Evolutionary conservation across 2,329 filamentous ascomycete genomes (phyloP), one percentile per base, ranked within the genome.

Genomic region (Leptographium galeiforme): DNA sequence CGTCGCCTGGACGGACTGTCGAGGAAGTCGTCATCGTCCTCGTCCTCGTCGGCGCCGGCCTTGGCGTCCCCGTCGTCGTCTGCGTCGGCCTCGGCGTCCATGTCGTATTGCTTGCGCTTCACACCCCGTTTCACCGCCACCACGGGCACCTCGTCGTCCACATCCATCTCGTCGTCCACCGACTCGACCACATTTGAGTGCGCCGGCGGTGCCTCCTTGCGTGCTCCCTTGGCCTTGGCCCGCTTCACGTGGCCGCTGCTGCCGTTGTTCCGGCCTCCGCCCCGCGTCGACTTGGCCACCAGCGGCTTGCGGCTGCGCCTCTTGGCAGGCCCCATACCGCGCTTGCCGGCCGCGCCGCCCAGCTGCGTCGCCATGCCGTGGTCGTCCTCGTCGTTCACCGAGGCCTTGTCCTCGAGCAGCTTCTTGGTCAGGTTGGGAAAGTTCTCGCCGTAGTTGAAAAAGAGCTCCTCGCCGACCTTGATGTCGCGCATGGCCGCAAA

Each of bases 361-460:
- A 30, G 18, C 48, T 39, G 36, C 41, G 19, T 34, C 49, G 44
- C 19, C 18, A 11, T 12, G 45, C 45, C n/a, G 13, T 16, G 12
- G 10, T 43, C 56, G 12, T 57, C 59, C 8, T 56, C 56, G 25
- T 56, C 55, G 25, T 48, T 55, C 13, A 46, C 55, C 2, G 59
- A 55, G 36, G 68, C 67, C 58, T 70, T 69, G 59, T 70, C 68
- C 57, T 74, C 69, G 33, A 74, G 65, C 30, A 75, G 63, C 56
- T 75, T 76, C 64, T 76, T 74, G 38, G 71, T 80, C 54, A 83
- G 64, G 55, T 82, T 81, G 13, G 79, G 78, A 60, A 84, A 84
- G 57, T 82, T 78, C 61, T 82, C 77, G 44, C 85, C 85, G 60
- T 94, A 93, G 63, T 91, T 79, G 66, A 91, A 94, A 63, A 89